Conservation (phyloP, 2,329 filamentous ascomycete species). For the Lecanicillium sp. region DNA sequence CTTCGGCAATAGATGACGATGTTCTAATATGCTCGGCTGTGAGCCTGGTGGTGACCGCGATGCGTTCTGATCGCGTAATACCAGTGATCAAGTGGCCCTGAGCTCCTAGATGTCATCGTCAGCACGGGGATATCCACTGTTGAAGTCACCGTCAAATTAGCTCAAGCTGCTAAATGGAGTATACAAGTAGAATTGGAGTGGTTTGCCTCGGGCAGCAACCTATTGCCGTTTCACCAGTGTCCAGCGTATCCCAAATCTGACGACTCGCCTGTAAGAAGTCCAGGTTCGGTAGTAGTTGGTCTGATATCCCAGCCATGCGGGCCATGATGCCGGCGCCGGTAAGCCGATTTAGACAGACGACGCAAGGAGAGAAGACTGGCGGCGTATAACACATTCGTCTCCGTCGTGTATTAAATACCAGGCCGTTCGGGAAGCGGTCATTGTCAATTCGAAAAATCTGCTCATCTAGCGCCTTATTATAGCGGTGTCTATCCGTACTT, state of each 20-base stretch:
- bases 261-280: neutral
- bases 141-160: neutral
- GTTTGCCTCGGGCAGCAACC: neutral
- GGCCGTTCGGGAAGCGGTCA: neutral
- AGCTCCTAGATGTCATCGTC: constrained; percentile 1
- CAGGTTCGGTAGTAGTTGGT: neutral
- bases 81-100: constrained; percentile 1
- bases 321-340: neutral
- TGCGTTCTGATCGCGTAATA: neutral
- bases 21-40: neutral
- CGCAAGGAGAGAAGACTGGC: neutral
- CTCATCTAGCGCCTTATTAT: neutral
- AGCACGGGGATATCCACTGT: constrained; percentile 2
- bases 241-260: neutral
- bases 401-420: too few relatives aligned
- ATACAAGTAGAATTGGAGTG: neutral
- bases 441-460: constrained; percentile 1
- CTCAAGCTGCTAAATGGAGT: neutral
- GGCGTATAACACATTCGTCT: too few relatives aligned
- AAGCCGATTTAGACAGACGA: neutral
- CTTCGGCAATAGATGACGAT: neutral
- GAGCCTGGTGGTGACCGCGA: neutral
- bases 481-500: neutral
- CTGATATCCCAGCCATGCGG: neutral
- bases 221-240: constrained; percentile 1